Conservation (phyloP, 208 protist genomes). For the Acanthamoeba triangularis region DNA sequence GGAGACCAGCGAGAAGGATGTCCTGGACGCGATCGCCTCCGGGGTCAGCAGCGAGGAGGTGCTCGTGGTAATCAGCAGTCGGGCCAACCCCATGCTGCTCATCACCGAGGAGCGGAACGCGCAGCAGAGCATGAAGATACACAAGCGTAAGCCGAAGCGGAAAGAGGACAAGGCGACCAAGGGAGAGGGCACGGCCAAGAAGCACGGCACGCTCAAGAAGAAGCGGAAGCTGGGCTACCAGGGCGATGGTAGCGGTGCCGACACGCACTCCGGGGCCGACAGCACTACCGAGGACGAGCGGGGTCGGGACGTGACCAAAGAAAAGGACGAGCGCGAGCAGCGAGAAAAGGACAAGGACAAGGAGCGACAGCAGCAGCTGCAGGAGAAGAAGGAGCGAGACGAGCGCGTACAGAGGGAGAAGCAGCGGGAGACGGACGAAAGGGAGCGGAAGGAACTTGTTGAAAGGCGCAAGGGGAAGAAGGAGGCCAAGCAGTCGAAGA, state of each 20-base stretch:
- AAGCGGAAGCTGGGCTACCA: background rate
- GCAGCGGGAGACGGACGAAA: background rate
- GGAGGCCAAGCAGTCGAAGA: background rate
- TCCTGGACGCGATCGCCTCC: background rate
- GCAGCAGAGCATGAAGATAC: background rate
- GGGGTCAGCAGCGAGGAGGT: background rate
- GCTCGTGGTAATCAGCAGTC: background rate
- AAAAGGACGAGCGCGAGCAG: background rate
- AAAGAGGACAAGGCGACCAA: background rate
- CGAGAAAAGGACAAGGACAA: background rate
- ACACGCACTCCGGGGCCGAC: background rate
- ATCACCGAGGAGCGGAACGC: background rate
- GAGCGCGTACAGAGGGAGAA: background rate
- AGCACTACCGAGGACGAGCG: constrained; percentile 25
- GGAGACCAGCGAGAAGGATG: background rate
- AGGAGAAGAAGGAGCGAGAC: background rate
- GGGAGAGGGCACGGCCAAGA: background rate
- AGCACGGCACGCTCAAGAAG: background rate
- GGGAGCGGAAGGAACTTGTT: background rate
- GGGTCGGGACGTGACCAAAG: background rate
- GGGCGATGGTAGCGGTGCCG: background rate
- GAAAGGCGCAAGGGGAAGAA: background rate
- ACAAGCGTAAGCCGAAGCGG: background rate
- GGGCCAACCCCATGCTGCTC: background rate
- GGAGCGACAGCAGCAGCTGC: background rate